Percentiles rank a stretch among this genome's conserved stretches.
phyloP scores from a whole-genome alignment of 192 early-diverging fungal genomes.

The Linnemannia elongata region DNA sequence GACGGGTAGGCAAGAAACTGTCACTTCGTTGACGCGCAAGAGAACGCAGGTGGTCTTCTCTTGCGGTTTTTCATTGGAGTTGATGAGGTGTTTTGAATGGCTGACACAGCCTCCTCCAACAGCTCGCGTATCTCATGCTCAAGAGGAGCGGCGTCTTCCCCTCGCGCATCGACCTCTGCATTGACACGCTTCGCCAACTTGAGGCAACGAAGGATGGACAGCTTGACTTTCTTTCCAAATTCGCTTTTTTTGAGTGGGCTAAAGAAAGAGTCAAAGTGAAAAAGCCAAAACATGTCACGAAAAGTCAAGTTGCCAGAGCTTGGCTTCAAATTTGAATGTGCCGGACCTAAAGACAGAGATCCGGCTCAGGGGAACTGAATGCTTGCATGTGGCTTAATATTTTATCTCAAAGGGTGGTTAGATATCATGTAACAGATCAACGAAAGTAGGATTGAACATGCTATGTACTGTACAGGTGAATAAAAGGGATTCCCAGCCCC shows the following conservation, averaged over 20 bases:
- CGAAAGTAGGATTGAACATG: neutral
- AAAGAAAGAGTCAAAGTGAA: constrained; percentile 19
- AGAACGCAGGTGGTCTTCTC: neutral
- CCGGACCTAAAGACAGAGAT: constrained; percentile 20
- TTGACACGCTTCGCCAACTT: constrained; percentile 3
- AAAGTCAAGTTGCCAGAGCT: constrained; percentile 22
- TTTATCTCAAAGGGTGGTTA: constrained; percentile 7
- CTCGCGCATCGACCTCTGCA: neutral
- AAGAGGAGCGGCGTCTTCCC: neutral
- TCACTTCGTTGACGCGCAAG: neutral
- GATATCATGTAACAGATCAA: neutral
- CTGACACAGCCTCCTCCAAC: neutral
- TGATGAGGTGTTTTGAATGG: neutral
- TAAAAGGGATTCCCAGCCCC: neutral
- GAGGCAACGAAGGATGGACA: neutral
- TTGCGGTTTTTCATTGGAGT: neutral
- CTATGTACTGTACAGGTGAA: neutral
- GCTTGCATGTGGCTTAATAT: constrained; percentile 16
- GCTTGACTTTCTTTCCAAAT: constrained; percentile 4
- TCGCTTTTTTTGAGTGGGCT: constrained; percentile 8
- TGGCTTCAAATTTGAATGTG: constrained; percentile 19
- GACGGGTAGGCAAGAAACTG: too few relatives aligned
- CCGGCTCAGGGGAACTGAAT: neutral
- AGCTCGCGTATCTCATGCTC: constrained; percentile 7
- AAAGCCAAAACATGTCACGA: constrained; percentile 13